These are phyloP conservation scores for Hevea brasiliensis DNA, from an alignment of 345 rosid genomes.

Conservation along the genomic window DNA sequence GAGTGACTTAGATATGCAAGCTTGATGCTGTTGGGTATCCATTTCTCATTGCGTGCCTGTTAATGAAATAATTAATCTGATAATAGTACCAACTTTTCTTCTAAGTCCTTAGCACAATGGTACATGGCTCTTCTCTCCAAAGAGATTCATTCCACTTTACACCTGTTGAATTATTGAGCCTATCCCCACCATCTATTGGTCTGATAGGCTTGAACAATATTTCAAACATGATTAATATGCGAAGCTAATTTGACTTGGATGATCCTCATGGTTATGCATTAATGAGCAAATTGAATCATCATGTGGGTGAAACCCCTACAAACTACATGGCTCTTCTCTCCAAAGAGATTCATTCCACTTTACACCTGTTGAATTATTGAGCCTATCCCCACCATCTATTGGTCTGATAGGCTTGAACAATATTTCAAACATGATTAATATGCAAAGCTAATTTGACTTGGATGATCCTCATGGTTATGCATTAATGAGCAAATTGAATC, in stretches of 20 bases:
- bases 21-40: neutral
- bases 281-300: neutral
- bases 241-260: neutral
- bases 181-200: too few relatives aligned
- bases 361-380: too few relatives aligned
- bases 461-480: neutral
- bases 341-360: too few relatives aligned
- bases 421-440: neutral
- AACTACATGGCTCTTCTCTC: neutral
- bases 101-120: neutral
- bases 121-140: neutral
- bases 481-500: neutral
- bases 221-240: neutral
- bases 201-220: neutral
- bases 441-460: neutral
- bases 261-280: neutral
- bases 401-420: neutral
- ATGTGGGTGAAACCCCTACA: neutral
- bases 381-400: too few relatives aligned
- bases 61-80: neutral
- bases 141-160: too few relatives aligned
- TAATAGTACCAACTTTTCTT: neutral
- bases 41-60: neutral
- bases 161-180: too few relatives aligned
- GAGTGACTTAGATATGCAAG: constrained; percentile 15